phyloP scores from a whole-genome alignment of 2,329 filamentous ascomycete genomes.

The Talaromyces sp. region DNA sequence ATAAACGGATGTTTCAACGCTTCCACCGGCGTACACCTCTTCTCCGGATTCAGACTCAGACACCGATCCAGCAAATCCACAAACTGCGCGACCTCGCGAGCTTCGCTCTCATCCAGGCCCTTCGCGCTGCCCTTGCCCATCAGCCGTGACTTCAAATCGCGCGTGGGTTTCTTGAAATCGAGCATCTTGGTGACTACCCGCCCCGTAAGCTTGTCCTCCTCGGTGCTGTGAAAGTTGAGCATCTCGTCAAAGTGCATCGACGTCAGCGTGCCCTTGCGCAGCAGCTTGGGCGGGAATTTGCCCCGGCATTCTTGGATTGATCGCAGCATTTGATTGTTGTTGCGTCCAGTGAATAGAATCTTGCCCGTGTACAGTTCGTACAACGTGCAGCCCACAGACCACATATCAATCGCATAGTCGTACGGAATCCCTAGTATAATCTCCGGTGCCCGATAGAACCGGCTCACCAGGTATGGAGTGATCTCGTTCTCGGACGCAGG shows the following conservation, averaged over 20 bases:
- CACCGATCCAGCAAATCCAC: constrained; percentile 84
- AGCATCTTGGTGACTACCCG: constrained; percentile 55
- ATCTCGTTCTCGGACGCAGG: constrained; percentile 86
- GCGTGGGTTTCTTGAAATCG: constrained; percentile 60
- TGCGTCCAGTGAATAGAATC: constrained; percentile 88
- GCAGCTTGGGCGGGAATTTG: constrained; percentile 81
- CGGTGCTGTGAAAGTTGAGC: constrained; percentile 76
- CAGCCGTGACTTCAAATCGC: constrained; percentile 76
- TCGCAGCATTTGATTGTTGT: constrained; percentile 97
- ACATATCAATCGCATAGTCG: constrained; percentile 91
- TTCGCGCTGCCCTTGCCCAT: constrained; percentile 48
- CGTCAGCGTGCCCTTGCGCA: constrained; percentile 73
- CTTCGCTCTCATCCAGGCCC: constrained; percentile 62
- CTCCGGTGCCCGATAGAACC: constrained; percentile 95
- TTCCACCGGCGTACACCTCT: constrained; percentile 78
- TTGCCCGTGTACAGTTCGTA: constrained; percentile 98
- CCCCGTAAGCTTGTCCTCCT: constrained; percentile 80
- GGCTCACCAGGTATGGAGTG: constrained; percentile 90
- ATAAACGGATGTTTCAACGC: constrained; percentile 90
- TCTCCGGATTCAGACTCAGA: constrained; percentile 83
- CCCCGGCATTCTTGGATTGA: constrained; percentile 95
- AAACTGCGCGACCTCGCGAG: constrained; percentile 74
- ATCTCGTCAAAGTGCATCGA: constrained; percentile 77
- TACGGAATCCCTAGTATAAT: constrained; percentile 96
- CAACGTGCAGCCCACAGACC: constrained; percentile 94